Conservation (phyloP, 305 asterid genomes). For the Fraxinus albicans region DNA sequence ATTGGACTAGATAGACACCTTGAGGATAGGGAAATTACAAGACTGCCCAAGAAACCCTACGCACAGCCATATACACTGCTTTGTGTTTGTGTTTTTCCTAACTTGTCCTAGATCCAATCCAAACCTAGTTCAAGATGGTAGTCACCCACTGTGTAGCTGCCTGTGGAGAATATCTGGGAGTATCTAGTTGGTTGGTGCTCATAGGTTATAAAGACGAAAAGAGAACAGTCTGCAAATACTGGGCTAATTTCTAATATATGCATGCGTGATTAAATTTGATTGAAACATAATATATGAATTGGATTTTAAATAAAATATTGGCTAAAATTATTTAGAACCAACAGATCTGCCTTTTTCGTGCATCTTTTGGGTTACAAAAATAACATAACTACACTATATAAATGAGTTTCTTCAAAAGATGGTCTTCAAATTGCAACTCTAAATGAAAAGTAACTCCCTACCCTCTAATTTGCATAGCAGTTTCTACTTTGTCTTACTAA, state of each 20-base stretch:
- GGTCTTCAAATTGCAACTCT: background rate
- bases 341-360: background rate
- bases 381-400: background rate
- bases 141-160: background rate
- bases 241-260: background rate
- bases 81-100: background rate
- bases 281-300: background rate
- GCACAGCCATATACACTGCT: background rate
- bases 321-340: background rate
- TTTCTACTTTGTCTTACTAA: background rate
- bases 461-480: background rate
- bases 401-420: background rate
- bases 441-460: background rate
- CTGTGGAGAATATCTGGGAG: background rate
- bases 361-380: background rate
- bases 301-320: background rate
- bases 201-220: background rate
- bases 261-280: background rate
- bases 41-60: background rate
- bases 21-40: background rate
- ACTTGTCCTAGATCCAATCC: background rate
- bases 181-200: background rate
- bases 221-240: background rate
- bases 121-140: background rate
- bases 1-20: background rate